Percentiles rank a stretch among this genome's conserved stretches.
Evolutionary conservation across 441 rosid genomes (phyloP).

Genomic region (Arabidopsis lyrata): DNA sequence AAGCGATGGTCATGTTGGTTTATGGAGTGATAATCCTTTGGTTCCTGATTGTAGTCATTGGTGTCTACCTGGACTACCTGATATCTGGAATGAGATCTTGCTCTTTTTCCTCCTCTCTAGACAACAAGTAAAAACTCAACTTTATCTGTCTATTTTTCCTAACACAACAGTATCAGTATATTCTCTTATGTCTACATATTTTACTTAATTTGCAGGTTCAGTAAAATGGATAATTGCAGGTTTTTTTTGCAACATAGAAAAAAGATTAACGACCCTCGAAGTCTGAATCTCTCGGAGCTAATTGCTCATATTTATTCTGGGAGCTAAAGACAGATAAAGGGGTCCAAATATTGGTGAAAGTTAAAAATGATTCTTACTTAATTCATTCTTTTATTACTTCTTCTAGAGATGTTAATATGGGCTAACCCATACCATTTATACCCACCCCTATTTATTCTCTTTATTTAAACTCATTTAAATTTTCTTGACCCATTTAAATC

Average conservation of each 20-base stretch:
- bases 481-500: too few relatives aligned
- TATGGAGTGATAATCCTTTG: conserved; percentile 65
- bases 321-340: conserved; percentile 23
- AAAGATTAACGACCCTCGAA: conserved; percentile 37
- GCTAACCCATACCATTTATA: too few relatives aligned
- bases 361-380: conserved; percentile 28
- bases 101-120: conserved; percentile 65
- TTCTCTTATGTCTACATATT: conserved; percentile 1
- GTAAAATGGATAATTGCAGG: conserved; percentile 17
- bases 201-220: conserved; percentile 30
- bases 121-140: conserved; percentile 36
- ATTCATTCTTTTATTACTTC: conserved; percentile 41
- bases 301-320: conserved; percentile 16
- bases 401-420: too few relatives aligned
- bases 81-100: conserved; percentile 79
- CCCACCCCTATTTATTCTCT: too few relatives aligned
- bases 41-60: conserved; percentile 88
- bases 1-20: conserved; percentile 84
- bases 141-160: not conserved
- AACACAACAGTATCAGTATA: conserved; percentile 3
- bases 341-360: conserved; percentile 30
- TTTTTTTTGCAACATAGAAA: conserved; percentile 12
- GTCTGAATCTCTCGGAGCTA: conserved; percentile 21
- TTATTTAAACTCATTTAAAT: too few relatives aligned
- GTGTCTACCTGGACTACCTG: conserved; percentile 90